Base-by-base conservation (phyloP, 352 stramenopile genomes). In the Ophiocytium majus region DNA sequence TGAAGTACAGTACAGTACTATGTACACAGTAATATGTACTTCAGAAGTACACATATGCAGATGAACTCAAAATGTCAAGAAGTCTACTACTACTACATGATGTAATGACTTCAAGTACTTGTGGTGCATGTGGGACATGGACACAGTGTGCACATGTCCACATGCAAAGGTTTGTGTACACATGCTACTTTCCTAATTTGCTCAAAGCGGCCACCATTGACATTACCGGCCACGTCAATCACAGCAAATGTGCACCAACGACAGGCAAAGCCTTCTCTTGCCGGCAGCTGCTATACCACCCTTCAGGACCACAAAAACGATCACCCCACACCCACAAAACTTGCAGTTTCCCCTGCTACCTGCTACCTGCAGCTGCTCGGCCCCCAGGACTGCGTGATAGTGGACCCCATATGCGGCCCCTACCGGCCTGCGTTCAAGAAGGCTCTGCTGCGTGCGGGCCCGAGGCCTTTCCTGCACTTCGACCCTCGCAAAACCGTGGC, bases 401-500 rank as follows among this genome's bases (percentile, higher is more conserved):
- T 81, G 1, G 75, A 81, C 36, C 75, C 75, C 10, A 81, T 81
- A 5, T 81, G 75, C 75, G 75, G 75, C 37, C 31, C 31, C 10
- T 10, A 36, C 19, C 37, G 75, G 17, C 32, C 75, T 43, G 31
- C 5, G 5, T 10, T 17, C 19, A 28, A 81, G 19, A 28, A 81
- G 36, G 75, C 75, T 14, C 36, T 81, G 1, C 19, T 81, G 32
- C 31, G 75, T 10, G 75, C 75, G 10, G 89, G 87, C 92, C 92
- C 93, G 19, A 85, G 92, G 43, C 76, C 80, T 19, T 33, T 89
- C n/a, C 83, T 95, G 19, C 92, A 95, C 88, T 96, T 96, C 84
- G 90, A 94, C 86, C 92, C 93, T 0, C 81, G 81, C 31, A 87
- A 90, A 10, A 91, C 96, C 49, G 94, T 95, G 86, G 94, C 93